phyloP scores from a whole-genome alignment of 2,329 filamentous ascomycete species.

The Calonectria montana region DNA sequence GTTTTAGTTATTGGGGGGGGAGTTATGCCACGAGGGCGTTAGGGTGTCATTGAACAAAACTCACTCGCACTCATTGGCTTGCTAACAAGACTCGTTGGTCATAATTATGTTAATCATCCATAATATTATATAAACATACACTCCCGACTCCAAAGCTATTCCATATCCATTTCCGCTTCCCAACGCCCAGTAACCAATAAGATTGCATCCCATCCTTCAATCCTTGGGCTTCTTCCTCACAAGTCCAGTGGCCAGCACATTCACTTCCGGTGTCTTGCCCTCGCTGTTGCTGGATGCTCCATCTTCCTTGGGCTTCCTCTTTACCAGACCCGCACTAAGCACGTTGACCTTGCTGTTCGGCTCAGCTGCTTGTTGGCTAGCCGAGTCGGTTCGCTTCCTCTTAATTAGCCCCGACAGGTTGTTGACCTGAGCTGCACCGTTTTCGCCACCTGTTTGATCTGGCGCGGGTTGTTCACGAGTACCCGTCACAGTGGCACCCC shows the following conservation, averaged over 20 bases:
- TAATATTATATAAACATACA: neutral
- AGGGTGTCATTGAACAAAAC: neutral
- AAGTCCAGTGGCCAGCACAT: slow-evolving; percentile 61
- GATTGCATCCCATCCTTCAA: slow-evolving; percentile 6
- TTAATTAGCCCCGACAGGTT: slow-evolving; percentile 63
- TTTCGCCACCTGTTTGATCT: slow-evolving; percentile 20
- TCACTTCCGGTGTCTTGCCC: slow-evolving; percentile 45
- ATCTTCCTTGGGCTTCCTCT: slow-evolving; percentile 64
- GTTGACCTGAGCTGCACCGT: slow-evolving; percentile 48
- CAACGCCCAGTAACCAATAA: slow-evolving; percentile 25
- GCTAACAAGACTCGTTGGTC: neutral
- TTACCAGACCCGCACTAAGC: slow-evolving; percentile 59
- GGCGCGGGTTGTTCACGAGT: slow-evolving; percentile 43
- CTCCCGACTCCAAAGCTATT: slow-evolving; percentile 31
- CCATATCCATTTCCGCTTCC: neutral
- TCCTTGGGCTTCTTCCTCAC: slow-evolving; percentile 69
- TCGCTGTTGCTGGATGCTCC: slow-evolving; percentile 24
- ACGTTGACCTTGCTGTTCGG: slow-evolving; percentile 54
- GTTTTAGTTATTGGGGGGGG: too few relatives aligned
- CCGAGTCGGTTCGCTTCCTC: slow-evolving; percentile 54
- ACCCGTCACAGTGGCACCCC: slow-evolving; percentile 65
- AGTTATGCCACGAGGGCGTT: too few relatives aligned
- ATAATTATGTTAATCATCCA: neutral
- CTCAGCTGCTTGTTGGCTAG: slow-evolving; percentile 31
- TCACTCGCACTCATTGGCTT: neutral